Percentiles rank a stretch among this genome's conserved stretches.
These are phyloP conservation scores for Aspergillus spinulosporus DNA, from an alignment of 2,329 filamentous ascomycete species.

Conservation along the genomic window DNA sequence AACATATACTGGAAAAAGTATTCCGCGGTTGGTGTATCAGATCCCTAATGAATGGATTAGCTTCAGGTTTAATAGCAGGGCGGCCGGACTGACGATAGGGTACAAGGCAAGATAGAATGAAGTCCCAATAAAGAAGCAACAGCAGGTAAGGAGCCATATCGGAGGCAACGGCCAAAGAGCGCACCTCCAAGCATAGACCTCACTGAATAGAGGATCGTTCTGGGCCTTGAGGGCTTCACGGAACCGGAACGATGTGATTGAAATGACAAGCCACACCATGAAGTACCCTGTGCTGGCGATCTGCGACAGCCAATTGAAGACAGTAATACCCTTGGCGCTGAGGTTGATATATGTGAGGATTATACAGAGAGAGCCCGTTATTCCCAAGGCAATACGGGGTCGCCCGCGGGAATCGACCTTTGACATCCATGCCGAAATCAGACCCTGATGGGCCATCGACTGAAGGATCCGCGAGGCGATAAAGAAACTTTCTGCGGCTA, in stretches of 20 bases:
- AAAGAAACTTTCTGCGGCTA: slow-evolving; percentile 10
- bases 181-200: background rate
- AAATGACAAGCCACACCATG: slow-evolving; percentile 5
- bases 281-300: slow-evolving; percentile 10
- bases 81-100: background rate
- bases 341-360: slow-evolving; percentile 11
- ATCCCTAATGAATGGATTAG: background rate
- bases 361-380: background rate
- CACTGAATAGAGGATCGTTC: background rate
- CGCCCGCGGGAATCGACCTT: slow-evolving; percentile 4
- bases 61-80: too few species aligned
- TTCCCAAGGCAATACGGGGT: background rate
- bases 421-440: background rate
- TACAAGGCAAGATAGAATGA: slow-evolving; percentile 5
- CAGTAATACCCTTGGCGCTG: background rate
- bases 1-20: slow-evolving; percentile 10
- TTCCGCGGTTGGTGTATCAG: background rate
- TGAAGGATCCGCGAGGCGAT: slow-evolving; percentile 8
- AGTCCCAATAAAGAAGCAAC: background rate
- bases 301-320: slow-evolving; percentile 7
- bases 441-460: slow-evolving; percentile 2
- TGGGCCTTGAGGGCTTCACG: slow-evolving; percentile 6
- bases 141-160: background rate
- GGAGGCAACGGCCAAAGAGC: slow-evolving; percentile 1
- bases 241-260: slow-evolving; percentile 2